Conservation (phyloP, 179 eudicot genomes). For the Beta lomatogona region DNA sequence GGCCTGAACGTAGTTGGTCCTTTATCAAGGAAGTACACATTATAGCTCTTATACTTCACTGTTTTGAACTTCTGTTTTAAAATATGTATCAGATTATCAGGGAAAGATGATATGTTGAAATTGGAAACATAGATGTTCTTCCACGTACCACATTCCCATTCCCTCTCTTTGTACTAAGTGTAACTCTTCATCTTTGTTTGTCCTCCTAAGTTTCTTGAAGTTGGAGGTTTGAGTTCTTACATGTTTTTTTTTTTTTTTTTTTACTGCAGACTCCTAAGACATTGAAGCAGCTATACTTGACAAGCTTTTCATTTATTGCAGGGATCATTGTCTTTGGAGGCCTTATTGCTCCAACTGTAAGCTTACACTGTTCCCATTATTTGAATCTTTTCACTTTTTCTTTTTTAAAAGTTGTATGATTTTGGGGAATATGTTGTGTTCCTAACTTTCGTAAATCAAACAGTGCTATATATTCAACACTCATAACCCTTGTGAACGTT, state of each 20-base stretch:
- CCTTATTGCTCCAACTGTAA: conserved; percentile 89
- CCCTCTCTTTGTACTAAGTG: neutral
- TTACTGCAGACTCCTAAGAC: conserved; percentile 76
- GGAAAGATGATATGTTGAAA: neutral
- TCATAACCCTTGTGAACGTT: too few relatives aligned
- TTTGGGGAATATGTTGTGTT: neutral
- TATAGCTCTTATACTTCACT: conserved; percentile 7
- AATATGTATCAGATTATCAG: neutral
- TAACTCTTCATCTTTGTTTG: neutral
- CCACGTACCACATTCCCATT: neutral
- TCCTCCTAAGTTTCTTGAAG: neutral
- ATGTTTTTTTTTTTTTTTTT: neutral
- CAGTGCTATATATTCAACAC: neutral
- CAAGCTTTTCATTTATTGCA: conserved; percentile 80
- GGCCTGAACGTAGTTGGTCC: neutral
- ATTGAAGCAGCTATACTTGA: conserved; percentile 85
- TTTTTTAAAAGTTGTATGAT: neutral
- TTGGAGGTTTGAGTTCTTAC: neutral
- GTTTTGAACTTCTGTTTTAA: neutral
- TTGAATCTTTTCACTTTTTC: neutral
- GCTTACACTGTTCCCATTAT: conserved; percentile 30
- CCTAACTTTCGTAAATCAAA: neutral
- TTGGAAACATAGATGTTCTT: neutral
- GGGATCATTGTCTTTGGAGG: conserved; percentile 91
- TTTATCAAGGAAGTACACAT: neutral